phyloP scores from a whole-genome alignment of 257 asterid species.

The Solanum arcanum region DNA sequence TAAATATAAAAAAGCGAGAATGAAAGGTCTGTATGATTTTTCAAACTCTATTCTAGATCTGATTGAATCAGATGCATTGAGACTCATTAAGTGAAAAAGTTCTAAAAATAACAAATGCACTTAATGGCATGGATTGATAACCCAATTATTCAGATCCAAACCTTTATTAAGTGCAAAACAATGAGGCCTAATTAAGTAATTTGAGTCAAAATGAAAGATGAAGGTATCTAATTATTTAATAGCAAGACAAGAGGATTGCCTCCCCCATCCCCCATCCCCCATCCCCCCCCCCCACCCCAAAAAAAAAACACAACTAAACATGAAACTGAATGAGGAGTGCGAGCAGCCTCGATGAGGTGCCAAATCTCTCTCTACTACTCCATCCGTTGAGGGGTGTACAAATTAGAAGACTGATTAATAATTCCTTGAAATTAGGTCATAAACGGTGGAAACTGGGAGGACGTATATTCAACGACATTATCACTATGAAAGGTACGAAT shows the following conservation, averaged over 20 bases:
- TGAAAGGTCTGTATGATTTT: neutral
- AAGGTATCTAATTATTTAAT: neutral
- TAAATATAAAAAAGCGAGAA: neutral
- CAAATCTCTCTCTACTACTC: neutral
- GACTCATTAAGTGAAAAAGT: neutral
- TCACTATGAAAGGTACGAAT: neutral
- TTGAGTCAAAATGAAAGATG: neutral
- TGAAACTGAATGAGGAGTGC: neutral
- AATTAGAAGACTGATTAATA: neutral
- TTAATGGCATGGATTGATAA: neutral
- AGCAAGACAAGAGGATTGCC: neutral
- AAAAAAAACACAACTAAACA: neutral
- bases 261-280: neutral
- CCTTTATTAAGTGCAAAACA: neutral
- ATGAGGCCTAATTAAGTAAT: neutral
- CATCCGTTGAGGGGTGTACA: neutral
- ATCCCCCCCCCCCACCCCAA: fast-evolving
- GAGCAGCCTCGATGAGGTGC: neutral
- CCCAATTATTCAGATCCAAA: neutral
- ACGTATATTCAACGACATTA: neutral
- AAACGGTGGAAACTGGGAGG: neutral
- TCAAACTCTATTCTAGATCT: neutral
- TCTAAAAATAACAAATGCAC: neutral
- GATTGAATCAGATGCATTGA: neutral
- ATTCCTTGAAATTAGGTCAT: neutral